Conservation (phyloP, 352 stramenopile genomes). For the Phytophthora palmivora region DNA sequence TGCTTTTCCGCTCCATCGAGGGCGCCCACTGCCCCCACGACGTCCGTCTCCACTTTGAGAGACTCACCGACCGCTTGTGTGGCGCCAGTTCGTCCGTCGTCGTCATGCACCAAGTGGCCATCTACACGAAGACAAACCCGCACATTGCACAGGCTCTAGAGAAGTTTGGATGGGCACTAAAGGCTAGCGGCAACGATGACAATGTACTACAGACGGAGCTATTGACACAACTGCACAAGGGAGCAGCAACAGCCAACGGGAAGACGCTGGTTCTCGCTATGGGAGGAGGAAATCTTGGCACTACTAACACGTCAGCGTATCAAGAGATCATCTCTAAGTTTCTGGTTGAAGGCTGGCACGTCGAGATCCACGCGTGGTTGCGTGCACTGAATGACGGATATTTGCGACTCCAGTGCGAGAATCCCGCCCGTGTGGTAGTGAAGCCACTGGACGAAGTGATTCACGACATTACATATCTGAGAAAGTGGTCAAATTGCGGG, state of each 20-base stretch:
- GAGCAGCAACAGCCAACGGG: constrained; percentile 10
- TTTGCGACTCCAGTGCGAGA: constrained; percentile 15
- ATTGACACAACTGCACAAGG: constrained; percentile 20
- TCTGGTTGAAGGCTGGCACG: constrained; percentile 19
- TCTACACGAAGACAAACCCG: constrained; percentile 17
- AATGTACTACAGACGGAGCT: constrained; percentile 23
- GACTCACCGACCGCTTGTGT: constrained; percentile 26
- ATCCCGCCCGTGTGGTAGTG: constrained; percentile 18
- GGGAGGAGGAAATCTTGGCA: constrained; percentile 14
- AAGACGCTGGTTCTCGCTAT: constrained; percentile 33
- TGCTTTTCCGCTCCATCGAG: constrained; percentile 15
- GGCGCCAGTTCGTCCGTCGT: constrained; percentile 6
- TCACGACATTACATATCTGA: constrained; percentile 14
- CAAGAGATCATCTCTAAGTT: constrained; percentile 30
- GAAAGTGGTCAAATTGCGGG: not conserved
- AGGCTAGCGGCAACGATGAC: constrained; percentile 4
- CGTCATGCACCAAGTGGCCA: constrained; percentile 18
- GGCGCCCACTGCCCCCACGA: constrained; percentile 15
- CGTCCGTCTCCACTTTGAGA: constrained; percentile 25
- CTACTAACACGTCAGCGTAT: constrained; percentile 12
- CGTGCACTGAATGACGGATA: constrained; percentile 30
- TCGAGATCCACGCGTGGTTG: constrained; percentile 38
- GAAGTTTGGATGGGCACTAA: constrained; percentile 25
- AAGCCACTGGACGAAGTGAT: constrained; percentile 31
- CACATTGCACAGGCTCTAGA: constrained; percentile 17